Percentiles rank a stretch among this genome's conserved stretches.
These are phyloP conservation scores for Colletotrichum sidae DNA, from an alignment of 2,329 filamentous ascomycete species.

Conservation along the genomic window DNA sequence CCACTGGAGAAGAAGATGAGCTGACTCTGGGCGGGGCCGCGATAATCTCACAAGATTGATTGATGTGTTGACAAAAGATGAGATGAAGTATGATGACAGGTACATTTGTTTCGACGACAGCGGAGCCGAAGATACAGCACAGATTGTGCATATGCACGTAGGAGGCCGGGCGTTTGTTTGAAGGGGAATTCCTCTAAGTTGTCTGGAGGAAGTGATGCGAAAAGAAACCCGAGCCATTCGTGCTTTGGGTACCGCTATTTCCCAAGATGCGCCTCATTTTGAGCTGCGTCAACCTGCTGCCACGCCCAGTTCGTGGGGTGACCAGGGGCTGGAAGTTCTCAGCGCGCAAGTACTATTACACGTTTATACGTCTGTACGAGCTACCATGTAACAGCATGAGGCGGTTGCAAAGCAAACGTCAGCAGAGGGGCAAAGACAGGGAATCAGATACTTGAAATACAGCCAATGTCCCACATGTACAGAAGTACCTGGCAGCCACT, in stretches of 20 bases:
- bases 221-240: constrained; percentile 1
- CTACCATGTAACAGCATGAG: not conserved
- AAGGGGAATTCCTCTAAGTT: not conserved
- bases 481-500: constrained; percentile 29
- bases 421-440: constrained; percentile 31
- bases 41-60: constrained; percentile 24
- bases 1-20: not conserved
- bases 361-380: not conserved
- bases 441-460: constrained; percentile 9
- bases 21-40: constrained; percentile 3
- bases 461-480: constrained; percentile 4
- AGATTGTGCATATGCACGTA: no score
- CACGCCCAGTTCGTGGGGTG: constrained; percentile 31
- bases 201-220: not conserved
- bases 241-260: constrained; percentile 9
- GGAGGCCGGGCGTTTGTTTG: constrained; percentile 19
- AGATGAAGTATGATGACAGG: constrained; percentile 21
- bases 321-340: constrained; percentile 17
- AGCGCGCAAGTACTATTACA: no score
- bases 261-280: constrained; percentile 23
- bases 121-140: no score
- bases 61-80: constrained; percentile 2
- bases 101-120: constrained; percentile 1
- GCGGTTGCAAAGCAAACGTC: constrained; percentile 23
- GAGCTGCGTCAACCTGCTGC: constrained; percentile 12